Conservation (phyloP, 306 rosid genomes). For the Dalbergia oliveri region DNA sequence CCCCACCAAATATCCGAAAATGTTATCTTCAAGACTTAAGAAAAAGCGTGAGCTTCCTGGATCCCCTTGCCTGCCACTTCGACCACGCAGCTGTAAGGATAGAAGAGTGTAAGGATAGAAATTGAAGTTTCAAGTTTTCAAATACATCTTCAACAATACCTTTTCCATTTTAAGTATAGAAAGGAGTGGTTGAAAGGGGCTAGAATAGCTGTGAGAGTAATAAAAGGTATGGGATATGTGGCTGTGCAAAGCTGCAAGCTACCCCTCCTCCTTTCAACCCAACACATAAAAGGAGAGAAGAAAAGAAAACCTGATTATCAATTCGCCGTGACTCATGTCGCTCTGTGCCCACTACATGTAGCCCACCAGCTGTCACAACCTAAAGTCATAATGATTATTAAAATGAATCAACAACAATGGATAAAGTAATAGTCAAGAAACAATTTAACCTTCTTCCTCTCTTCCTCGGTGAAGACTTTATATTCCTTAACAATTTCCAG, state of each 20-base stretch:
- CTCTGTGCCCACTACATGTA: conserved; percentile 94
- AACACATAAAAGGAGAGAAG: conserved; percentile 19
- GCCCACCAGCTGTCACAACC: conserved; percentile 98
- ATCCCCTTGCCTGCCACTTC: conserved; percentile 98
- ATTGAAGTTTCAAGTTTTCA: conserved; percentile 37
- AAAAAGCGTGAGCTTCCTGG: conserved; percentile 98
- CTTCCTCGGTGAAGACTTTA: conserved; percentile 89
- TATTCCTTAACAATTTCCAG: conserved; percentile 82
- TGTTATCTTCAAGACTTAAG: conserved; percentile 96
- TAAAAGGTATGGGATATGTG: conserved; percentile 17
- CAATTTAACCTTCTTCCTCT: conserved; percentile 76
- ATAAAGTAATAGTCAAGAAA: conserved; percentile 30
- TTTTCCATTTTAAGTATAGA: neutral
- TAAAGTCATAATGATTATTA: conserved; percentile 49
- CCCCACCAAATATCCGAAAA: conserved; percentile 97
- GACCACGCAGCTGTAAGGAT: conserved; percentile 81
- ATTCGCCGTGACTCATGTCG: conserved; percentile 97
- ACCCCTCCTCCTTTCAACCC: conserved; percentile 29
- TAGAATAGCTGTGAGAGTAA: conserved; percentile 24
- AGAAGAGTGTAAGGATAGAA: conserved; percentile 52
- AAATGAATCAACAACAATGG: conserved; percentile 34
- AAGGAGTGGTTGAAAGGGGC: conserved; percentile 32
- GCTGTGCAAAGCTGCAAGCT: conserved; percentile 10
- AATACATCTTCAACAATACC: conserved; percentile 30
- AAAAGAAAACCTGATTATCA: conserved; percentile 87